Base-by-base conservation (phyloP, 2,329 filamentous ascomycete genomes). In the Fusarium compactum region DNA sequence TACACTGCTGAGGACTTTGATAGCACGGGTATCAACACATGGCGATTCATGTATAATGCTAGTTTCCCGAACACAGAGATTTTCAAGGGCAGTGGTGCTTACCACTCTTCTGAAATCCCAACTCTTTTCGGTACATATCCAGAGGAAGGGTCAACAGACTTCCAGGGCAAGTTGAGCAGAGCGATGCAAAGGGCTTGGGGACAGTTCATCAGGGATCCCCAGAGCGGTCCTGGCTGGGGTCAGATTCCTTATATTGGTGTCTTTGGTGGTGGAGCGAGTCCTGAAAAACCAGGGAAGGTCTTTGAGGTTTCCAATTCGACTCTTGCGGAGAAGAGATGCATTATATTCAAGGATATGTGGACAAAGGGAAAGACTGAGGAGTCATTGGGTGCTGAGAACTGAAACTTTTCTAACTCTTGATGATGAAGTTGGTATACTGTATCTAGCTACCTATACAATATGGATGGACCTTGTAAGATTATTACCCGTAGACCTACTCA, bases 31-130 rank as follows among this genome's bases (percentile, higher is more conserved):
- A 78, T 85, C 9, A 78, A 81, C 0, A 76, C 80, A 11, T 86
- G 83, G 82, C 77, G 80, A 29, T 85, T 82, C 59, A 78, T 81
- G 30, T 86, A 83, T 73, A 80, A 84, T 55, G 84, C 80, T 8
- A 82, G 85, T 72, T 87, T 84, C 78, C 67, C 79, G 16, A 86
- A 86, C 65, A 80, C 82, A 62, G 81, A 57, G 29, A 83, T 70
- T 77, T 80, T 16, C 75, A 74, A 52, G 76, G 74, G 69, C 12
- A 75, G 73, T 29, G 82, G 83, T 14, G 83, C 83, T 1, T 86
- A 85, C 61, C 85, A 87, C 62, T 83, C 81, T 0, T 76, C 79
- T 4, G 84, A 86, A 45, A 63, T 85, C 34, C 72, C 75, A n/a
- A 81, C 83, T 71, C 69, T 85, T 4, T 85, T 85, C 55, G 82